Base-by-base conservation (phyloP, 1,139 yeast species). In the Hyphopichia burtonii region DNA sequence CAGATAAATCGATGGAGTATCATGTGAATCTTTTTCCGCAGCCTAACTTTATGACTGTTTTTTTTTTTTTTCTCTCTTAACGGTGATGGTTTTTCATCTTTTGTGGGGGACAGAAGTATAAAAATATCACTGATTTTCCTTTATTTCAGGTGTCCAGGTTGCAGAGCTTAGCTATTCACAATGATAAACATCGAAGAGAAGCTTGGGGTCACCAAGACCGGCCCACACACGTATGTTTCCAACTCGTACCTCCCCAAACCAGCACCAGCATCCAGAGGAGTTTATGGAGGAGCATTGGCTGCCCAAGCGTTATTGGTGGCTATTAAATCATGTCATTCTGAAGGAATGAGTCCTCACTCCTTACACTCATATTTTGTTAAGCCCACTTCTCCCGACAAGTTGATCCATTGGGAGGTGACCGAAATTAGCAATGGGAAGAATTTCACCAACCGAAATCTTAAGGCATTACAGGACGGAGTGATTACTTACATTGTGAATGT, bases 381-480 rank as follows among this genome's bases (percentile, higher is more conserved):
- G 44, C 56, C 63, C 3, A 66, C 63, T 0, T 44, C 41, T 34
- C 36, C 43, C 17, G 51, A 54, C 8, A 45, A 53, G 20, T 47
- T 46, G 12, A 53, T 70, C 41, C 54, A 58, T 15, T 73, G 75
- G 71, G 60, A 61, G 42, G 68, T 69, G 4, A 63, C 62, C 4
- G 43, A 42, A 25, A 59, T 65, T n/a, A 65, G 71, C 37, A 61
- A 77, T 44, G 94, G 94, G 3, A 78, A 76, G 45, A 82, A 52
- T 46, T 86, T 82, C 55, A 68, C 75, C 37, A 83, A 84, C 39
- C 71, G 86, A 42, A 74, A 79, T 34, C 75, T 85, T 4, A 66
- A 69, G 37, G 86, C 83, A 0, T 65, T 62, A 34, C 90, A 84
- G 58, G 58, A 69, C 19, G 80, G 76, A 11, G 60, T 63, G 16